Conservation (phyloP, 1,139 yeast species). For the Protomyces arabidopsidicola region DNA sequence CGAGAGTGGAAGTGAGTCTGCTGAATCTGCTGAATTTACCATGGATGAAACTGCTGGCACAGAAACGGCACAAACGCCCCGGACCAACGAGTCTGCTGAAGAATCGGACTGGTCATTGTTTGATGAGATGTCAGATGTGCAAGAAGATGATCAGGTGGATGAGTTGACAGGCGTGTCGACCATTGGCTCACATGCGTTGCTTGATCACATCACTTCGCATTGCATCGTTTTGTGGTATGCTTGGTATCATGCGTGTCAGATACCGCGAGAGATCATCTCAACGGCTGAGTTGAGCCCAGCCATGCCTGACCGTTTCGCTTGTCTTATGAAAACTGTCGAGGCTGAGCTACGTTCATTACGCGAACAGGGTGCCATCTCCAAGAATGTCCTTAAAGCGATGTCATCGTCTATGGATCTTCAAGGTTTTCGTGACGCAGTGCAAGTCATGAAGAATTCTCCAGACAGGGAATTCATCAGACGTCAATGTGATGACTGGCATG, state of each 20-base stretch:
- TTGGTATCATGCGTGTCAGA: background rate
- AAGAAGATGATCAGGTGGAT: background rate
- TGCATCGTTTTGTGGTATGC: background rate
- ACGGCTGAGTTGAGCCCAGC: background rate
- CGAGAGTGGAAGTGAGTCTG: too few species aligned
- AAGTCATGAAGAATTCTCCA: too few species aligned
- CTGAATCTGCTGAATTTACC: too few species aligned
- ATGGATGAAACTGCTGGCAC: too few species aligned
- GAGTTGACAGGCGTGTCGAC: background rate
- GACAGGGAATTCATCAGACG: too few species aligned
- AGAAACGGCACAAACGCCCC: too few species aligned
- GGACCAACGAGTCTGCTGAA: too few species aligned
- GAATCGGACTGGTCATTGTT: background rate
- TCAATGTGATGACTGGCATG: too few species aligned
- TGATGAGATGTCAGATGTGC: background rate
- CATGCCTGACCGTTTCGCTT: background rate
- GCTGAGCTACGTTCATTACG: background rate
- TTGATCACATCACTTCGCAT: background rate
- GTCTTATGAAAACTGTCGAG: background rate
- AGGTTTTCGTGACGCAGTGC: too few species aligned
- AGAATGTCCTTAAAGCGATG: background rate
- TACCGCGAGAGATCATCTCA: background rate
- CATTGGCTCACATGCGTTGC: background rate
- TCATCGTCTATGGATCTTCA: background rate
- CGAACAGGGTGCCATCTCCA: background rate